Conservation (phyloP, 352 stramenopile genomes). For the Globisporangium alternatum region DNA sequence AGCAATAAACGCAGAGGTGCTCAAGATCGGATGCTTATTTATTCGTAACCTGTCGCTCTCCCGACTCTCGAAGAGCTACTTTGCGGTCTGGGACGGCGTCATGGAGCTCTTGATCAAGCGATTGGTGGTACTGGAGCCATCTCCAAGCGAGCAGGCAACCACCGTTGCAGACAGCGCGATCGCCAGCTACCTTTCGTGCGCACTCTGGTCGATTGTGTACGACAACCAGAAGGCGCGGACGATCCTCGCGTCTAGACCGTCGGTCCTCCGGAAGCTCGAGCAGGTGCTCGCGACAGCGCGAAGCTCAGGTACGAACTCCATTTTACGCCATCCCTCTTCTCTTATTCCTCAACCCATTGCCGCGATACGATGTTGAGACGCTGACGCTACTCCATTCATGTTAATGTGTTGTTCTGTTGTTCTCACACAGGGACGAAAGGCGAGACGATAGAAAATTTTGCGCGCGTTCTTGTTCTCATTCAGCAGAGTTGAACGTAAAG, state of each 20-base stretch:
- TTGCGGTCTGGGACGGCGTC: conserved; percentile 51
- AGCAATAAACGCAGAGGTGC: conserved; percentile 19
- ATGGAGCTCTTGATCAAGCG: conserved; percentile 37
- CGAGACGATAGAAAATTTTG: conserved; percentile 12
- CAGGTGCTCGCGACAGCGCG: conserved; percentile 21
- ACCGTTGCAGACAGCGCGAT: neutral
- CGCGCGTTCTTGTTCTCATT: conserved; percentile 13
- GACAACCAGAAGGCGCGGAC: conserved; percentile 66
- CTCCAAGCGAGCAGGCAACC: neutral
- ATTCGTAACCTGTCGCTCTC: conserved; percentile 62
- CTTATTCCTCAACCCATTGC: neutral
- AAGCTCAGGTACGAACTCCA: conserved; percentile 18
- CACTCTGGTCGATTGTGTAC: conserved; percentile 55
- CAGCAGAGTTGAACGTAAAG: neutral
- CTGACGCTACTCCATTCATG: neutral
- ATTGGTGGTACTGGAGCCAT: conserved; percentile 6
- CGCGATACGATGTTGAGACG: neutral
- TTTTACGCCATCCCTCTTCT: neutral
- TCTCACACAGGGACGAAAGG: neutral
- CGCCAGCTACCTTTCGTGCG: conserved; percentile 23
- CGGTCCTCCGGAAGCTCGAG: conserved; percentile 31
- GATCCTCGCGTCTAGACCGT: conserved; percentile 29
- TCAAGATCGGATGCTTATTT: conserved; percentile 35
- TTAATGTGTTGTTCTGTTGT: conserved; percentile 1
- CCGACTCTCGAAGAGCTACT: conserved; percentile 49